Base-by-base conservation (phyloP, 331 rosid genomes). In the Malus hybrid region DNA sequence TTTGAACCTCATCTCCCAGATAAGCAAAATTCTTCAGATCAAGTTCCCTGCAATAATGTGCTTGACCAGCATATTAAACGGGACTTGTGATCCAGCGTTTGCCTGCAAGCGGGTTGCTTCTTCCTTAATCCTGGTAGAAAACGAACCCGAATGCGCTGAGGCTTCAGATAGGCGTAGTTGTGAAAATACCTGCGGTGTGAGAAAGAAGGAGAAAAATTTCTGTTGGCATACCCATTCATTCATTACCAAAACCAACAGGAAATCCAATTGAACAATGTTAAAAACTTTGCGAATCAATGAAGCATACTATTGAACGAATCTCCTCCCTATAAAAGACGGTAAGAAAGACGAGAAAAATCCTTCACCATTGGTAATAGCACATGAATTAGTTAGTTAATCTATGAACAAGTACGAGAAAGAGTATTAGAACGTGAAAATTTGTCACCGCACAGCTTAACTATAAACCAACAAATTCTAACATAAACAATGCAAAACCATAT, bases 81-180 rank as follows among this genome's bases (percentile, higher is more conserved):
- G 97, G 2, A 16, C 74, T 71, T 19, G 96, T 94, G 72, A 95
- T 75, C 88, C 95, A 20, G 82, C 66, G 84, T 91, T 90, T 82
- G 84, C 60, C 64, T 82, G 93, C 57, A 74, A 46, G 67, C 86
- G 76, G 66, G 74, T 74, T 46, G 90, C 78, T 78, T 93, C 98
- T 68, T 93, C 97, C 87, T 91, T 93, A 75, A 91, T 89, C 74
- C 98, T 89, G 62, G 86, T 88, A 78, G 97, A 89, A 86, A 94
- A 94, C 57, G 97, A 94, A 67, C 95, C 97, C 88, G 87, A 88
- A 84, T 94, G 97, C 13, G 96, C 97, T 57, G 93, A 87, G 75
- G 96, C 95, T 86, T 94, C 98, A 75, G 96, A 82, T 29, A 94
- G 88, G 62, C 96, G 97, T 96, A 94, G 87, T 87, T 94, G 98